Evolutionary conservation across 441 rosid genomes (phyloP), one percentile per base, ranked within the genome.

Genomic region (Metrosideros polymorpha): DNA sequence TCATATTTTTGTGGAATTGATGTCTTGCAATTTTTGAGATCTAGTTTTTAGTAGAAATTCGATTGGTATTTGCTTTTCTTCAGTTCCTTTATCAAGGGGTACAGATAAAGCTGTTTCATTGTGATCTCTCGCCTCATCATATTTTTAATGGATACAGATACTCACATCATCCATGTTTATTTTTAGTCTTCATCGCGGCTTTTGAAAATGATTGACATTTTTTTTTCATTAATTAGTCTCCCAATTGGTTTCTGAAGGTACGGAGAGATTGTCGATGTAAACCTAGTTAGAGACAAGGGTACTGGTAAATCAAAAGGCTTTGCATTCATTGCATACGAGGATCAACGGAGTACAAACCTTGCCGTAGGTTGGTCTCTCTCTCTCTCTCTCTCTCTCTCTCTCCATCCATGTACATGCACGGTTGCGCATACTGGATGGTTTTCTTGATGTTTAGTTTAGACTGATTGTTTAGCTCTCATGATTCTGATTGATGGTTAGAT

Each of bases 301-400:
- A 97, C 99, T 84, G 98, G 99, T 4, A 96, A 97, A 90, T 95
- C 99, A 3, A 97, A 90, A 86, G 99, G 99, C 71, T 97, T 94
- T 91, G 97, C 98, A 6, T 96, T 95, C 92, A 22, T 96, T 90
- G 99, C 99, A 0, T 95, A 94, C 49, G 99, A 97, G 91, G 97
- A 96, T 94, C 99, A 97, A 83, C 89, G 99, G 86, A 96, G 99
- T 84, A 95, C 99, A 17, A 91, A 84, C 87, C 96, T 96, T 85
- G 99, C 97, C 89, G 99, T 97, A 89, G 99, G 99, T 96, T 82
- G 77, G 95, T 90, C 30, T 77, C 86, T 63, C 71, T 77, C 54
- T 79, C 84, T 56, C 57, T 52, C 19, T 32, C 47, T 77, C 61
- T 53, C 57, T 24, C 45, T 49, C 47, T 51, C 8, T 18, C 6